phyloP scores from a whole-genome alignment of 2,329 filamentous ascomycete genomes.

The Mollisia scopiformis region DNA sequence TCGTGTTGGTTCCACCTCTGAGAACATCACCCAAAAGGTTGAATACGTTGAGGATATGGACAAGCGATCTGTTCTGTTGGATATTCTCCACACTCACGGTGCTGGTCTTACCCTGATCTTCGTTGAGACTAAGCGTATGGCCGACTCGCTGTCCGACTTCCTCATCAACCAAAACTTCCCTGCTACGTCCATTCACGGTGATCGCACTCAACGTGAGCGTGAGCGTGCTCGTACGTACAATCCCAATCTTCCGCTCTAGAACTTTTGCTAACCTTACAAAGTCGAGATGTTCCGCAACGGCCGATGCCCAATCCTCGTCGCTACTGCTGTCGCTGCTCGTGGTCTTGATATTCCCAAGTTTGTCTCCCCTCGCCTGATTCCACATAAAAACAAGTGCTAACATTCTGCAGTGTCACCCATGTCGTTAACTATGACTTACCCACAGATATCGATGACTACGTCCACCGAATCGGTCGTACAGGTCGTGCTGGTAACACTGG shows the following conservation, averaged over 20 bases:
- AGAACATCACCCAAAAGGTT: constrained; percentile 99
- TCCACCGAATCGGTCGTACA: constrained; percentile 99
- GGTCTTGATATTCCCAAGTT: constrained; percentile 84
- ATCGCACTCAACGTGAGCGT: constrained; percentile 98
- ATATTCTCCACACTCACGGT: constrained; percentile 94
- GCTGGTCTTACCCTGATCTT: constrained; percentile 93
- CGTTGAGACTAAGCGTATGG: constrained; percentile 99
- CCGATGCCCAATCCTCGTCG: constrained; percentile 94
- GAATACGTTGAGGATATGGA: constrained; percentile 97
- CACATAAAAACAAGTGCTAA: too few relatives aligned
- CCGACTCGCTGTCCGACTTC: constrained; percentile 96
- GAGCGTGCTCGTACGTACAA: constrained; percentile 79
- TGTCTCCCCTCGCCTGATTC: too few relatives aligned
- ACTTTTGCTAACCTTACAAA: too few relatives aligned
- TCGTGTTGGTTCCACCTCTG: constrained; percentile 98
- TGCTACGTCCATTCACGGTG: constrained; percentile 97
- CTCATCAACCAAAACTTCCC: constrained; percentile 98
- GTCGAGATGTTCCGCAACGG: constrained; percentile 98
- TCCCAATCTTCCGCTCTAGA: too few relatives aligned
- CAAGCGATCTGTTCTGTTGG: constrained; percentile 96
- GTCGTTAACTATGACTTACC: constrained; percentile 99
- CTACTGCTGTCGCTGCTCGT: constrained; percentile 89
- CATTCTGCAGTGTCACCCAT: constrained; percentile 90
- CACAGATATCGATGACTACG: constrained; percentile 97
- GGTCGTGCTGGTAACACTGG: constrained; percentile 99